phyloP scores from a whole-genome alignment of 495 filamentous ascomycete genomes.

The Neurospora tetrasperma region DNA sequence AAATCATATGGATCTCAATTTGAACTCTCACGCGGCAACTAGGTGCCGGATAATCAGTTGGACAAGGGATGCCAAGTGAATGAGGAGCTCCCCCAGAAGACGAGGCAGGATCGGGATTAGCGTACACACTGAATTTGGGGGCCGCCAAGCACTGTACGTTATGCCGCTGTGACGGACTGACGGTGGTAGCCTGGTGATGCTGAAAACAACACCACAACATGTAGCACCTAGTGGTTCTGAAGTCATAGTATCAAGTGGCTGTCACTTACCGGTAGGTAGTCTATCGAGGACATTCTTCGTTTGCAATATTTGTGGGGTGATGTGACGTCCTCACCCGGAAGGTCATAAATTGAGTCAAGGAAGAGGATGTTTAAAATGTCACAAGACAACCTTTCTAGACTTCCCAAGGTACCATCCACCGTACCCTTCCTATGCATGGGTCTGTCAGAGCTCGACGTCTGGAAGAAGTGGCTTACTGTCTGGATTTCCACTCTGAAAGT shows the following conservation, averaged over 20 bases:
- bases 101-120: not conserved
- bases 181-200: not conserved
- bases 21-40: not conserved
- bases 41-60: not conserved
- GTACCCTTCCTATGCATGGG: not conserved
- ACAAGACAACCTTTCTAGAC: not conserved
- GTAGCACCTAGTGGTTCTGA: not conserved
- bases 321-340: not conserved
- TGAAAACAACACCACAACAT: not conserved
- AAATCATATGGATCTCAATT: not conserved
- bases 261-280: not conserved
- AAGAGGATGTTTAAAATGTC: not conserved
- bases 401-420: not conserved
- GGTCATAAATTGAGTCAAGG: not conserved
- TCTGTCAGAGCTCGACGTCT: not conserved
- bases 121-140: not conserved
- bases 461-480: not conserved
- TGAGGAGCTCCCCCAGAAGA: not conserved
- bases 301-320: not conserved
- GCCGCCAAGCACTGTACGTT: not conserved
- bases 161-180: not conserved
- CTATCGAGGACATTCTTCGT: not conserved
- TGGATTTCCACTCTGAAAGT: not conserved
- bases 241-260: not conserved
- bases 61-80: not conserved